Evolutionary conservation across 2,329 filamentous ascomycete species (phyloP).

Genomic region (Furcasterigmium furcatum): DNA sequence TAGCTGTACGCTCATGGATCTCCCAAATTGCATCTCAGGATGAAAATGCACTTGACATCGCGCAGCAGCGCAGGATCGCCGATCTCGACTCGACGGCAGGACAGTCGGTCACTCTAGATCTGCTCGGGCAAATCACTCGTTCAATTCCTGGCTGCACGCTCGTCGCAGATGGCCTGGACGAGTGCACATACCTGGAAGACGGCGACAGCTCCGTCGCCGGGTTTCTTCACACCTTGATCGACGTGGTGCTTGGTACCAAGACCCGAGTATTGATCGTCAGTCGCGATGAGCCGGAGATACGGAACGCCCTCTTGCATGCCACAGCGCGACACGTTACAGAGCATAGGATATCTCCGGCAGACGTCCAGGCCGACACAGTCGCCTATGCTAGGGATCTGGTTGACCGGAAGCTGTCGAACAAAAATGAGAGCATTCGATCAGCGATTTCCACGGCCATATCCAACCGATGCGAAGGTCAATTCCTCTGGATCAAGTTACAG

Average conservation of each 20-base stretch:
- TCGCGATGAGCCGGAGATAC: constrained; percentile 19
- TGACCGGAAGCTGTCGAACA: constrained; percentile 20
- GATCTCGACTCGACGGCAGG: constrained; percentile 10
- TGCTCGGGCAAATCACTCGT: constrained; percentile 14
- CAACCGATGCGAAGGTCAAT: constrained; percentile 24
- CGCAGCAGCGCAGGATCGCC: neutral
- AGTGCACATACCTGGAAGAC: constrained; percentile 16
- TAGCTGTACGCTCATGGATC: constrained; percentile 25
- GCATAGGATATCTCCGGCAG: constrained; percentile 12
- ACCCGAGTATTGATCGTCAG: constrained; percentile 19
- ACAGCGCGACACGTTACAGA: constrained; percentile 3
- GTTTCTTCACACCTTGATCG: constrained; percentile 14
- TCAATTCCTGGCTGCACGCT: constrained; percentile 15
- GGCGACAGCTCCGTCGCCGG: neutral
- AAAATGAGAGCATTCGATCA: constrained; percentile 11
- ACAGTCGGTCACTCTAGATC: constrained; percentile 5
- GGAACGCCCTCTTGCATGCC: constrained; percentile 7
- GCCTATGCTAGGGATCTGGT: constrained; percentile 21
- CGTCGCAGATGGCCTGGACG: constrained; percentile 29
- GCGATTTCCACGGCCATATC: constrained; percentile 20
- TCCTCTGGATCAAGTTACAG: constrained; percentile 27
- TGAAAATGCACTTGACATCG: constrained; percentile 11
- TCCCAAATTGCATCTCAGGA: constrained; percentile 12
- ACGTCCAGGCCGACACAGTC: constrained; percentile 19
- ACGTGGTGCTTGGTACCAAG: constrained; percentile 1